phyloP scores from a whole-genome alignment of 805 yeast species.

The Myxozyma kluyveri region DNA sequence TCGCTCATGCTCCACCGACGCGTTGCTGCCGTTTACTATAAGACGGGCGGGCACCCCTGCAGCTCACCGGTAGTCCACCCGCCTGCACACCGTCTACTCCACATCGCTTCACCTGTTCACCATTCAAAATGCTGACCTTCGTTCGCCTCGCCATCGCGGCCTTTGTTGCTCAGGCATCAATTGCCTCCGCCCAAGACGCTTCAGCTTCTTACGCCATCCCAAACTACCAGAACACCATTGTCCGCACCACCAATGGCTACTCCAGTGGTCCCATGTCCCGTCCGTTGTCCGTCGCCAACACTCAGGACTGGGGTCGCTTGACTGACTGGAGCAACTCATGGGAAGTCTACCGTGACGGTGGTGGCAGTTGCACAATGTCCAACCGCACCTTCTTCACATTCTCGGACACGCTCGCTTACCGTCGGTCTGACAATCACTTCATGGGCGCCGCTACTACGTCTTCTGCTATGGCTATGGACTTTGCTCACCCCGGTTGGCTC shows the following conservation, averaged over 20 bases:
- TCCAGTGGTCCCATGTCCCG: slow-evolving; percentile 8
- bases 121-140: neutral
- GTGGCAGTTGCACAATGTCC: slow-evolving; percentile 21
- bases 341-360: slow-evolving; percentile 25
- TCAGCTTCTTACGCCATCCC: slow-evolving; percentile 12
- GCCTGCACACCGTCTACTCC: neutral
- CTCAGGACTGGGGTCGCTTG: slow-evolving; percentile 8
- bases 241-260: slow-evolving; percentile 5
- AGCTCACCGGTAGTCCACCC: neutral
- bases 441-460: slow-evolving; percentile 10
- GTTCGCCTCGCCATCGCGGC: neutral
- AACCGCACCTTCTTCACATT: slow-evolving; percentile 25
- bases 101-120: neutral
- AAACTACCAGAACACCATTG: slow-evolving; percentile 1
- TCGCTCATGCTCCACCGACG: no score
- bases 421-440: slow-evolving; percentile 1
- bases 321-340: slow-evolving; percentile 14
- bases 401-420: slow-evolving; percentile 17
- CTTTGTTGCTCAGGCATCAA: neutral
- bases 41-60: neutral
- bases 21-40: no score
- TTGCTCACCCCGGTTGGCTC: slow-evolving; percentile 2
- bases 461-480: slow-evolving; percentile 4
- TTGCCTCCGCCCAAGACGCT: slow-evolving; percentile 3
- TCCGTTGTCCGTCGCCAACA: slow-evolving; percentile 2